Evolutionary conservation across 23 red algal genomes (phyloP).

Genomic region (Chondrus crispus): DNA sequence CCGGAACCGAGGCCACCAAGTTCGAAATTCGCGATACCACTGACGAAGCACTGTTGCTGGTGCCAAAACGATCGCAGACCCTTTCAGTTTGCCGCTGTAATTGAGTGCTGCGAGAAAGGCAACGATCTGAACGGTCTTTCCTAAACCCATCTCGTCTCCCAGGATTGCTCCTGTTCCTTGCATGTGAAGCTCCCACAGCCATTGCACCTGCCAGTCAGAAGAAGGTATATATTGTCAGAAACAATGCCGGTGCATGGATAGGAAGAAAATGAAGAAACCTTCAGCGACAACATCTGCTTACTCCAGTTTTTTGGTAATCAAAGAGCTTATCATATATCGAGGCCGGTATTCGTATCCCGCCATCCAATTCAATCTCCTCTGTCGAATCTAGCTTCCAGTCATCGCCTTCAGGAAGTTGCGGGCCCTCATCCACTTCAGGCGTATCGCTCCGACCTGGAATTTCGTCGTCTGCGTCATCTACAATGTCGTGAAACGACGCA

Average conservation of each 20-base stretch:
- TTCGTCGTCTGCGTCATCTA: neutral
- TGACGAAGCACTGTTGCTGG: slow-evolving; percentile 89
- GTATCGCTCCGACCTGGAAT: neutral
- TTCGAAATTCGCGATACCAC: slow-evolving; percentile 88
- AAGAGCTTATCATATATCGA: slow-evolving; percentile 82
- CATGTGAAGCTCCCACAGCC: slow-evolving; percentile 90
- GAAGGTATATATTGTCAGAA: too few species aligned
- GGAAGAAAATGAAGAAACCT: neutral
- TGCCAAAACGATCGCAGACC: slow-evolving; percentile 66
- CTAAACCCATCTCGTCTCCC: slow-evolving; percentile 92
- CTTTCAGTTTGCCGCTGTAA: slow-evolving; percentile 71
- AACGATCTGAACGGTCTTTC: slow-evolving; percentile 80
- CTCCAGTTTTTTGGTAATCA: slow-evolving; percentile 85
- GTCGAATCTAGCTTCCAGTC: slow-evolving; percentile 18
- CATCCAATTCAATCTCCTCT: slow-evolving; percentile 81
- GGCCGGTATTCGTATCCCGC: slow-evolving; percentile 70
- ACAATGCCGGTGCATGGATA: too few species aligned
- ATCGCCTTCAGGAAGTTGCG: neutral
- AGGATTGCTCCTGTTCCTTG: slow-evolving; percentile 92
- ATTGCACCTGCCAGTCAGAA: slow-evolving; percentile 51
- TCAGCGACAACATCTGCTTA: neutral
- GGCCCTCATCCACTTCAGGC: neutral
- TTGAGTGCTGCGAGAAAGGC: slow-evolving; percentile 86
- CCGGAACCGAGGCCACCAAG: slow-evolving; percentile 81
- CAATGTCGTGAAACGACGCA: neutral